Evolutionary conservation across 176 grass and related monocot species (phyloP), one percentile per base, ranked within the genome.

Genomic region (Pontederia crassipes): DNA sequence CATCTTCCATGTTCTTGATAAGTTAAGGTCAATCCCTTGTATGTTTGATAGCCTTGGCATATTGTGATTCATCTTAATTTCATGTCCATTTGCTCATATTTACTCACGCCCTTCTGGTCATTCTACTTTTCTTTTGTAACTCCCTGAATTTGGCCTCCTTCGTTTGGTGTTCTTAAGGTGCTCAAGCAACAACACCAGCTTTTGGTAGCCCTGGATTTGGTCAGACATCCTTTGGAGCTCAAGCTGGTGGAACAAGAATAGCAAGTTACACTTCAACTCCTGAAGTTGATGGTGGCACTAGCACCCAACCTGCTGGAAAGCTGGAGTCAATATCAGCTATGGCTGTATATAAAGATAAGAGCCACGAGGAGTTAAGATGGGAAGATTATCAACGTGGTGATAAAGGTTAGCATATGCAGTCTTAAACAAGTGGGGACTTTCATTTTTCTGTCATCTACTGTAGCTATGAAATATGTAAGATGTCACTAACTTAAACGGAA

Each of bases 291-390:
- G 68, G 81, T 67, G 73, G 77, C 68, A 87, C 81, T 77, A 78
- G 86, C 66, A 73, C 73, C 49, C 85, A 82, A 63, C 69, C 83
- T 61, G 62, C 78, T 69, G 80, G 73, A 29, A 96, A 90, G 71
- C 54, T 96, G 74, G 87, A 96, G 66, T 96, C 92, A 1, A 96
- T 96, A 80, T 85, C 83, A 47, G 92, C 92, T 14, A 96, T 96
- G 87, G 75, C 84, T 74, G 83, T 69, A 74, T 88, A 96, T 75
- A 96, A 96, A 80, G 76, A 80, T 47, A 96, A 90, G 83, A 88
- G 92, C 73, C 92, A 96, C 74, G 92, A 96, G 80, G 92, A 96
- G 69, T 57, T 96, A 8, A 65, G 62, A 50, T 65, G 62, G 62
- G 62, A 65, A 48, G 62, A 65, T 28, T 65, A 65, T 48, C 62